A percentile compares a stretch with the other conserved stretches of the same genome.
phyloP scores from a whole-genome alignment of 257 asterid species.

The Linaria vulgaris region DNA sequence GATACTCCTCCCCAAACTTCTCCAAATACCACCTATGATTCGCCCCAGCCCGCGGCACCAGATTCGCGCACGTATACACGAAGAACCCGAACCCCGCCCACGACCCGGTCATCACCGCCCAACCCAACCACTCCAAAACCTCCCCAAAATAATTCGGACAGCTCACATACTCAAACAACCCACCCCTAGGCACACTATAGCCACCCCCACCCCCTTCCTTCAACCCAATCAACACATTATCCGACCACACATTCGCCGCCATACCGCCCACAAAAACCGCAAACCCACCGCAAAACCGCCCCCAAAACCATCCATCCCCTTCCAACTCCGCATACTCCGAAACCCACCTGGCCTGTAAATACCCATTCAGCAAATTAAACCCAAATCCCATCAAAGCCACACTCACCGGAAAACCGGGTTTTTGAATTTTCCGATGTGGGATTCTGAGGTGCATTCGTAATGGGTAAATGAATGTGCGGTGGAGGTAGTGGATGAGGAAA shows the following conservation, averaged over 20 bases:
- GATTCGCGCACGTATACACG: slow-evolving; percentile 57
- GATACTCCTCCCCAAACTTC: slow-evolving; percentile 79
- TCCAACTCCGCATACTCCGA: slow-evolving; percentile 35
- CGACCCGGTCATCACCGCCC: slow-evolving; percentile 71
- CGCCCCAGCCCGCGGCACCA: slow-evolving; percentile 61
- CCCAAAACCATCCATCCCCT: slow-evolving; percentile 31
- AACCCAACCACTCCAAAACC: slow-evolving; percentile 79
- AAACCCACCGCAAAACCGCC: slow-evolving; percentile 41
- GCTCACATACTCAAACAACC: slow-evolving; percentile 64
- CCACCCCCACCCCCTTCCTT: slow-evolving; percentile 53
- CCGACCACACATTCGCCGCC: slow-evolving; percentile 58
- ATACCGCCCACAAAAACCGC: slow-evolving; percentile 44
- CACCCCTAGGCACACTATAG: slow-evolving; percentile 63
- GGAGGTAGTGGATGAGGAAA: slow-evolving; percentile 42
- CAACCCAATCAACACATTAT: slow-evolving; percentile 48
- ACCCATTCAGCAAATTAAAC: slow-evolving; percentile 42
- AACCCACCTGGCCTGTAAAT: slow-evolving; percentile 43
- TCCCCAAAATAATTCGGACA: slow-evolving; percentile 85
- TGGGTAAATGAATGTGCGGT: slow-evolving; percentile 45
- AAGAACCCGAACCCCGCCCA: slow-evolving; percentile 75
- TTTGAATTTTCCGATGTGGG: neutral
- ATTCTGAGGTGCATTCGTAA: slow-evolving; percentile 19
- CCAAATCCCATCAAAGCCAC: slow-evolving; percentile 29
- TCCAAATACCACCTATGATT: slow-evolving; percentile 67
- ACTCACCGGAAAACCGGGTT: slow-evolving; percentile 30